A percentile compares a stretch with the other conserved stretches of the same genome.
phyloP scores from a whole-genome alignment of 108 stramenopile species.

The Cyclotella choctawhatcheeana region DNA sequence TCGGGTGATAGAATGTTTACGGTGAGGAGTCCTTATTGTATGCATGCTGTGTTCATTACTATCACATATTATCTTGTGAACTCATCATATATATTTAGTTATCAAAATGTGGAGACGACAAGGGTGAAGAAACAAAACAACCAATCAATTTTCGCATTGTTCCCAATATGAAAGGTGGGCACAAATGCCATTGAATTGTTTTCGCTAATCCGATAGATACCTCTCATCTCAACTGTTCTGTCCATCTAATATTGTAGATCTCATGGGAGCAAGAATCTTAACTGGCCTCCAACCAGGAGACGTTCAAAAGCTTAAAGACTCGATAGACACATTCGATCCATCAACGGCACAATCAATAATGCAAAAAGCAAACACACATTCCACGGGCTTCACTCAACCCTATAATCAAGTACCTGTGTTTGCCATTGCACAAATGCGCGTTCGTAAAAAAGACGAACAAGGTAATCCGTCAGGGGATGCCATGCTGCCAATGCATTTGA shows the following conservation, averaged over 20 bases:
- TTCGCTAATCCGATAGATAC: background rate
- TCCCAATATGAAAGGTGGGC: slow-evolving; percentile 45
- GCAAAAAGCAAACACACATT: slow-evolving; percentile 32
- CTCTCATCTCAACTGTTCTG: too few species aligned
- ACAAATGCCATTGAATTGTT: background rate
- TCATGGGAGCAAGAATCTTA: slow-evolving; percentile 52
- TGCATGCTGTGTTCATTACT: too few species aligned
- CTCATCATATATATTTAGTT: slow-evolving; percentile 5
- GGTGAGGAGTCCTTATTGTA: background rate
- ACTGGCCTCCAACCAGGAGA: slow-evolving; percentile 47
- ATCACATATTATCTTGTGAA: too few species aligned
- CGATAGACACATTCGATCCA: slow-evolving; percentile 35
- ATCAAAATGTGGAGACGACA: slow-evolving; percentile 29
- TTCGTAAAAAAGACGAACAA: slow-evolving; percentile 39
- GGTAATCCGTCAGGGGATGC: slow-evolving; percentile 35
- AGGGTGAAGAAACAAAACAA: slow-evolving; percentile 17
- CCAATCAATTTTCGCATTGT: slow-evolving; percentile 47
- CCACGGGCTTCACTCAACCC: slow-evolving; percentile 34
- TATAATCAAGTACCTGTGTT: slow-evolving; percentile 52
- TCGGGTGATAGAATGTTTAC: slow-evolving; percentile 25
- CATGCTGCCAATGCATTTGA: slow-evolving; percentile 48
- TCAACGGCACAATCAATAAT: slow-evolving; percentile 45
- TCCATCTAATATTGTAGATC: slow-evolving; percentile 22
- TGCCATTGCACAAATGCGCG: slow-evolving; percentile 52
- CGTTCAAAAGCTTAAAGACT: slow-evolving; percentile 37